Conservation (phyloP, 192 early-diverging fungal species). For the Linderina pennispora region DNA sequence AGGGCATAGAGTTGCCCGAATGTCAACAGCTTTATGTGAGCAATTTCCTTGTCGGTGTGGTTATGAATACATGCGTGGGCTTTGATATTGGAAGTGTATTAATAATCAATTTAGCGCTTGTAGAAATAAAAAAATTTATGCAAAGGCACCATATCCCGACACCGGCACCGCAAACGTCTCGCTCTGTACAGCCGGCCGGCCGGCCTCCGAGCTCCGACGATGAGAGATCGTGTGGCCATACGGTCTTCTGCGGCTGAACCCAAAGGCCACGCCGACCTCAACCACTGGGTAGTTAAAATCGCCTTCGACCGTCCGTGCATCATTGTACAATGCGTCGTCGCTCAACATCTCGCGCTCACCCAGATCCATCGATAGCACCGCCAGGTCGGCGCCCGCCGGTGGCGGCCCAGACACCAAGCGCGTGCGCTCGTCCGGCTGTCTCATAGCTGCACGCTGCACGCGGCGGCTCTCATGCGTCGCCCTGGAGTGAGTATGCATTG, state of each 20-base stretch:
- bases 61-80: too few species aligned
- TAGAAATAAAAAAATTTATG: too few species aligned
- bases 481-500: slow-evolving; percentile 32
- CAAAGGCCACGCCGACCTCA: slow-evolving; percentile 42
- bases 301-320: slow-evolving; percentile 35
- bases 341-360: slow-evolving; percentile 4
- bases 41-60: too few species aligned
- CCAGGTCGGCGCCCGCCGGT: background rate
- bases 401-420: slow-evolving; percentile 3
- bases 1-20: too few species aligned
- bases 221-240: slow-evolving; percentile 15
- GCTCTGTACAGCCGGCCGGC: too few species aligned
- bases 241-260: slow-evolving; percentile 34
- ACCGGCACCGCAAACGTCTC: too few species aligned
- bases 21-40: too few species aligned
- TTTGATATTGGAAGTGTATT: too few species aligned
- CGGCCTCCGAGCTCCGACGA: too few species aligned
- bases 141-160: too few species aligned
- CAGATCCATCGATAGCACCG: slow-evolving; percentile 36
- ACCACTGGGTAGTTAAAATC: slow-evolving; percentile 48
- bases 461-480: slow-evolving; percentile 32
- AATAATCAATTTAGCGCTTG: too few species aligned
- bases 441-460: slow-evolving; percentile 7
- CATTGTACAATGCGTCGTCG: slow-evolving; percentile 34
- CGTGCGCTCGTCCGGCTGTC: slow-evolving; percentile 21